Evolutionary conservation across 805 yeast species (phyloP).

Genomic region (Cyberlindnera bimundalis): DNA sequence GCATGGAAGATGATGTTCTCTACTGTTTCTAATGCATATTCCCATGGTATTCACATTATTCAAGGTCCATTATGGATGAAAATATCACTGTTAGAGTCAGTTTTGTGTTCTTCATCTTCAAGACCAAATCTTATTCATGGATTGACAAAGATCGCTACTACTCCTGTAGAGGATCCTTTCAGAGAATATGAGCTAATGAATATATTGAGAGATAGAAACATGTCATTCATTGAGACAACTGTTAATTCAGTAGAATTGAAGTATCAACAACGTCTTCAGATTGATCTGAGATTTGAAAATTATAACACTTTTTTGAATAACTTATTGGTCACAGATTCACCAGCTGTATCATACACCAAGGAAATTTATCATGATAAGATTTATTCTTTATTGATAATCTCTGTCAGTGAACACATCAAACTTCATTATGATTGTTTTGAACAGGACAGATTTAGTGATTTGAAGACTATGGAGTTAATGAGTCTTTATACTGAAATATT

Average conservation of each 20-base stretch:
- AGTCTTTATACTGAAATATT: conserved; percentile 3
- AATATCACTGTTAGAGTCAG: conserved; percentile 19
- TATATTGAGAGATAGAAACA: conserved; percentile 20
- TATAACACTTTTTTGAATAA: conserved; percentile 8
- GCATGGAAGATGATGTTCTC: conserved; percentile 25
- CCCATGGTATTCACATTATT: conserved; percentile 19
- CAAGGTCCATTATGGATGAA: conserved; percentile 24
- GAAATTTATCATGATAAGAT: conserved; percentile 3
- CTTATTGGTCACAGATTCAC: not conserved
- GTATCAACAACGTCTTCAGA: conserved; percentile 8
- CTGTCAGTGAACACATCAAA: conserved; percentile 16
- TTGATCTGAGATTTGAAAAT: conserved; percentile 17
- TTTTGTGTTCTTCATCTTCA: conserved; percentile 17
- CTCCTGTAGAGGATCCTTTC: conserved; percentile 13
- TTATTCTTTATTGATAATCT: conserved; percentile 10
- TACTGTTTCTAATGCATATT: conserved; percentile 22
- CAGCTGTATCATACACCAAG: not conserved
- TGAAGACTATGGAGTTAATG: conserved; percentile 13
- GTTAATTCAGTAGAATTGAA: conserved; percentile 4
- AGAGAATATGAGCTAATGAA: conserved; percentile 20
- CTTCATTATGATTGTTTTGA: conserved; percentile 19
- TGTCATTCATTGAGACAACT: conserved; percentile 13
- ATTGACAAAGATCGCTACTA: conserved; percentile 5
- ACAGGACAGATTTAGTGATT: conserved; percentile 14
- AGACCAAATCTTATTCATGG: conserved; percentile 22